These are phyloP conservation scores for Jasminum sambac DNA, from an alignment of 257 asterid species.

Conservation along the genomic window DNA sequence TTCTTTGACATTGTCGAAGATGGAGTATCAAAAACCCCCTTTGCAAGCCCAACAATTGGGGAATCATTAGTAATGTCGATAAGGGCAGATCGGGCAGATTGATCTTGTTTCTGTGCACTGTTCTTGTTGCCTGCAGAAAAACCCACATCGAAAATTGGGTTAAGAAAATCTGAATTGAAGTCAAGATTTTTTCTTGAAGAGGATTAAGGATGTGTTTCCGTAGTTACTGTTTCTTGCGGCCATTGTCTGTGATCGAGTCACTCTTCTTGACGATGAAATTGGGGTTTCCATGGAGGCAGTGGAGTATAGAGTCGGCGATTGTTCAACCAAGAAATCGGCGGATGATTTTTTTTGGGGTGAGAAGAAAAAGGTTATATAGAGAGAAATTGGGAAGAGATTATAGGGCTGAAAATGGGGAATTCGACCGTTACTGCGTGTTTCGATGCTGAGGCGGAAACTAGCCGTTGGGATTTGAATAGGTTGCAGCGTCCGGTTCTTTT, in stretches of 20 bases:
- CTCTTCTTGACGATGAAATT: slow-evolving; percentile 60
- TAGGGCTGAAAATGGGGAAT: slow-evolving; percentile 30
- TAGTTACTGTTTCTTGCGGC: slow-evolving; percentile 39
- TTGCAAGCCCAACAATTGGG: slow-evolving; percentile 92
- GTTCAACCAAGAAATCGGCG: slow-evolving; percentile 11
- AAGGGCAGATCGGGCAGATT: slow-evolving; percentile 58
- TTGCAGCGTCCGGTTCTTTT: not conserved
- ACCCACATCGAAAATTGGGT: slow-evolving; percentile 1
- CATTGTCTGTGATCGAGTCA: slow-evolving; percentile 68
- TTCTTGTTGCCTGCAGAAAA: slow-evolving; percentile 46
- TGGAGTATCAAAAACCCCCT: slow-evolving; percentile 69
- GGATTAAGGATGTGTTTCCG: slow-evolving; percentile 21
- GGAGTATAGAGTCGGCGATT: not conserved
- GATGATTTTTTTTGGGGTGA: slow-evolving; percentile 16
- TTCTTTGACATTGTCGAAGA: slow-evolving; percentile 76
- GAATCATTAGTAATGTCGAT: slow-evolving; percentile 91
- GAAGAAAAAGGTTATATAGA: slow-evolving; percentile 32
- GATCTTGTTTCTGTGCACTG: slow-evolving; percentile 37
- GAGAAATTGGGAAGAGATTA: slow-evolving; percentile 10
- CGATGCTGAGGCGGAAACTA: slow-evolving; percentile 44
- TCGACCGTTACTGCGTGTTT: slow-evolving; percentile 68
- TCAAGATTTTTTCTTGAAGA: slow-evolving; percentile 22
- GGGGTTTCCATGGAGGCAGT: slow-evolving; percentile 71
- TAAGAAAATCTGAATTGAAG: not conserved
- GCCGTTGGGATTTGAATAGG: slow-evolving; percentile 70